phyloP scores from a whole-genome alignment of 2,329 filamentous ascomycete genomes.

The Mollisia scopiformis region DNA sequence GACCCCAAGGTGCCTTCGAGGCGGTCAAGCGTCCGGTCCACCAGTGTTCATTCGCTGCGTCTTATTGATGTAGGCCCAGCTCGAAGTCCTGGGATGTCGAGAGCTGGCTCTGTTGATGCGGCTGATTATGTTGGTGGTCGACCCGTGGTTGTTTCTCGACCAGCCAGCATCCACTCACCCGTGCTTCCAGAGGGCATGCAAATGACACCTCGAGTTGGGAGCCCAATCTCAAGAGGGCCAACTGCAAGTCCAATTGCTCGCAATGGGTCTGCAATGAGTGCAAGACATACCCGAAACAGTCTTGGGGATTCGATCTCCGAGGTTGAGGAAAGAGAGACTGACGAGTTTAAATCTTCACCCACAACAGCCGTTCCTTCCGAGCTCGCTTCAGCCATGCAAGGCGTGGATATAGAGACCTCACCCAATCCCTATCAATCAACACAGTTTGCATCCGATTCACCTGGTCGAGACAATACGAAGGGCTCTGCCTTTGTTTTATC shows the following conservation, averaged over 20 bases:
- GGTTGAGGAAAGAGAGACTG: conserved; percentile 30
- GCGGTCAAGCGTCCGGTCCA: conserved; percentile 32
- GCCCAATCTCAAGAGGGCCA: conserved; percentile 28
- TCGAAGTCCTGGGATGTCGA: conserved; percentile 29
- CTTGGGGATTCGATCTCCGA: conserved; percentile 34
- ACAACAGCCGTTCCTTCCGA: conserved; percentile 28
- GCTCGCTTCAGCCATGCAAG: conserved; percentile 31
- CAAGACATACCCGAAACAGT: conserved; percentile 27
- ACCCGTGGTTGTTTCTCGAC: conserved; percentile 22
- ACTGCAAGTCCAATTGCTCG: conserved; percentile 29
- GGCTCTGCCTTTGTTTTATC: not conserved
- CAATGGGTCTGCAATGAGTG: conserved; percentile 27
- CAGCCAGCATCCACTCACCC: conserved; percentile 29
- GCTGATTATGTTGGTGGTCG: conserved; percentile 22
- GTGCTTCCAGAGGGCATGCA: conserved; percentile 12
- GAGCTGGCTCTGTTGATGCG: conserved; percentile 25
- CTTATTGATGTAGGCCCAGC: conserved; percentile 36
- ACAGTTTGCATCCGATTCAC: not conserved
- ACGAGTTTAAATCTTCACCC: conserved; percentile 13
- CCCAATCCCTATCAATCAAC: conserved; percentile 6
- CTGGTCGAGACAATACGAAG: not conserved
- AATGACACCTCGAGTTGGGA: conserved; percentile 27
- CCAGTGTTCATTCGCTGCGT: conserved; percentile 37
- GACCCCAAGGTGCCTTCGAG: conserved; percentile 26
- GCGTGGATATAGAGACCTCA: conserved; percentile 26